Base-by-base conservation (phyloP, 75 land plant species). In the Sequoia sempervirens region DNA sequence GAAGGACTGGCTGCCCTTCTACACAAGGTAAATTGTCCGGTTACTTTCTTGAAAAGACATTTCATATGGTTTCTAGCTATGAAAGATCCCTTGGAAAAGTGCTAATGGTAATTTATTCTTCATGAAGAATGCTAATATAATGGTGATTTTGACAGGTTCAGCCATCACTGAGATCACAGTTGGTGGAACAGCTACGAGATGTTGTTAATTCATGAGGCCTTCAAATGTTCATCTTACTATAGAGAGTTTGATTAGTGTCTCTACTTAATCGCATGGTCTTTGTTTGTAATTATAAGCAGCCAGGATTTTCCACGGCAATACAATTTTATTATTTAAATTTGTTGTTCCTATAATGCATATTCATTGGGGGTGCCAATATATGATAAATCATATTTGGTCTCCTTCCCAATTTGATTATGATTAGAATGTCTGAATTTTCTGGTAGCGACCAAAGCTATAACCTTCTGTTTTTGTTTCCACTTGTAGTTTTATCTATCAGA, bases 1-100 rank as follows among this genome's bases (percentile, higher is more conserved):
- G 89, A 89, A 84, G 94, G 92, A 52, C 88, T 97, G 84, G 86
- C 90, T 41, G 83, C 92, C 68, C 90, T 96, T 47, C 94, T 97
- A 30, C 83, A 82, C 82, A 88, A 92, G 94, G 99, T 97, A 91
- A 81, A 87, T 73, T 32, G 1, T 84, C 17, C 73, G 61, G 15
- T 20, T 14, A 46, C 10, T 50, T 53, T 58, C 64, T 83, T 69
- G 34, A 54, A 72, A 75, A 45, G 30, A 5, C 28, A 9, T 76
- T 20, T 18, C 72, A 76, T 75, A 47, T 54, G 46, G 26, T 47
- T 41, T 53, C 28, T 81, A 61, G 53, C 26, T 36, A 32, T 53
- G 7, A 70, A 34, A 41, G 26, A 34, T 34, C 40, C 15, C 6
- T 74, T 52, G 4, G 45, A 70, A 66, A 53, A 52, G 17, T 50